A percentile compares a stretch with the other conserved stretches of the same genome.
These are phyloP conservation scores for Malassezia dermatis DNA, from an alignment of 1,284 basidiomycete genomes.

Conservation along the genomic window DNA sequence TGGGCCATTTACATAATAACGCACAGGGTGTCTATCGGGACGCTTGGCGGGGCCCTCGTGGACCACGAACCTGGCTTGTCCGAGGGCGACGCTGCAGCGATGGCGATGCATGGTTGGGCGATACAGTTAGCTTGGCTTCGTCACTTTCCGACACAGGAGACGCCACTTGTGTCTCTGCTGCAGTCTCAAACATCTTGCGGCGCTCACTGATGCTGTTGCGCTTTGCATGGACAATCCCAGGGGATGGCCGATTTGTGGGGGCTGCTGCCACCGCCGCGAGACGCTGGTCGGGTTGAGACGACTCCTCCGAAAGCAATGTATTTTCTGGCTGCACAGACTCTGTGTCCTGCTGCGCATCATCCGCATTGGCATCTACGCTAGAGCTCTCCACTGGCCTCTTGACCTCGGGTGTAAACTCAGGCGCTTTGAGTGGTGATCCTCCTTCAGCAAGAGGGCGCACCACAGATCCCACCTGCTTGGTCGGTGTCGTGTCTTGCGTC, in stretches of 20 bases:
- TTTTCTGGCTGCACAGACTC: not conserved
- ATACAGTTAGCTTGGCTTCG: not conserved
- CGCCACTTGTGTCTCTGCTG: not conserved
- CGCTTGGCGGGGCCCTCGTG: not conserved
- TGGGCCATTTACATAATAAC: not conserved
- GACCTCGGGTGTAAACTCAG: not conserved
- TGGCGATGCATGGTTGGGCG: not conserved
- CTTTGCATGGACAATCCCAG: not conserved
- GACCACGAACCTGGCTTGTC: not conserved
- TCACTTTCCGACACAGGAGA: not conserved
- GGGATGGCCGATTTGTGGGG: not conserved
- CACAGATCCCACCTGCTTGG: not conserved
- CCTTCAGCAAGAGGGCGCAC: not conserved
- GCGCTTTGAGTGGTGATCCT: not conserved
- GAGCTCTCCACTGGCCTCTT: not conserved
- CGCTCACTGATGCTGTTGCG: conserved; percentile 1
- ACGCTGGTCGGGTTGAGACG: not conserved
- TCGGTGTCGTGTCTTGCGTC: not conserved
- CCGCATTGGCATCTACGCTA: not conserved
- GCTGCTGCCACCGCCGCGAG: not conserved
- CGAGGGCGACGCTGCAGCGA: not conserved
- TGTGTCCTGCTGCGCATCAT: not conserved
- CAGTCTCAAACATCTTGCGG: not conserved
- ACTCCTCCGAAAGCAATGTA: not conserved
- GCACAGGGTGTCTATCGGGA: not conserved